Conservation (phyloP, 2,329 filamentous ascomycete species). For the Blumeria graminis region DNA sequence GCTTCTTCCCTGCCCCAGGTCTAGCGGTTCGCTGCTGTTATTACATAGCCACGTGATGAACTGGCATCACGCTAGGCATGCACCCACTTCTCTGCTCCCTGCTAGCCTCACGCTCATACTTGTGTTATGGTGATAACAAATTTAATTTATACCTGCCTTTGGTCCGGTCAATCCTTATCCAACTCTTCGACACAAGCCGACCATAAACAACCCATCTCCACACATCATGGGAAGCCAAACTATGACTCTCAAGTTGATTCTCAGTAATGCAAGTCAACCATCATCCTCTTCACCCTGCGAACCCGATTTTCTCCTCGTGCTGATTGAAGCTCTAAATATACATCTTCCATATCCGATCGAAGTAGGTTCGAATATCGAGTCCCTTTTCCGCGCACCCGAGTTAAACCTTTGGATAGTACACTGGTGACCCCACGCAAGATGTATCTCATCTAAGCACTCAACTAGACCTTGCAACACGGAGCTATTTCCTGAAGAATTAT, state of each 20-base stretch:
- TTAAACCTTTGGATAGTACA: neutral
- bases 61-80: too few relatives aligned
- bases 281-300: neutral
- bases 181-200: too few relatives aligned
- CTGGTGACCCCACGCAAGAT: neutral
- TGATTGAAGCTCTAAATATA: neutral
- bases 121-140: too few relatives aligned
- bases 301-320: neutral
- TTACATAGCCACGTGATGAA: too few relatives aligned
- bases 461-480: neutral
- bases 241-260: neutral
- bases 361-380: neutral
- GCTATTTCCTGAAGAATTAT: neutral
- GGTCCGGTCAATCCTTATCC: too few relatives aligned
- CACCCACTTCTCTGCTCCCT: too few relatives aligned
- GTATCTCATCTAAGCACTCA: neutral
- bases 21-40: too few relatives aligned
- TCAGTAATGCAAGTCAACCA: slow-evolving; percentile 1
- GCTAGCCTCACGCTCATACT: too few relatives aligned
- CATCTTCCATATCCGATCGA: slow-evolving; percentile 1
- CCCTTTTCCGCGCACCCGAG: neutral
- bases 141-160: too few relatives aligned
- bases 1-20: too few relatives aligned
- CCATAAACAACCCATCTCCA: too few relatives aligned
- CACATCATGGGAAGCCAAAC: neutral